Evolutionary conservation across 768 basidiomycete species (phyloP).

Genomic region (Coprinopsis sp.): DNA sequence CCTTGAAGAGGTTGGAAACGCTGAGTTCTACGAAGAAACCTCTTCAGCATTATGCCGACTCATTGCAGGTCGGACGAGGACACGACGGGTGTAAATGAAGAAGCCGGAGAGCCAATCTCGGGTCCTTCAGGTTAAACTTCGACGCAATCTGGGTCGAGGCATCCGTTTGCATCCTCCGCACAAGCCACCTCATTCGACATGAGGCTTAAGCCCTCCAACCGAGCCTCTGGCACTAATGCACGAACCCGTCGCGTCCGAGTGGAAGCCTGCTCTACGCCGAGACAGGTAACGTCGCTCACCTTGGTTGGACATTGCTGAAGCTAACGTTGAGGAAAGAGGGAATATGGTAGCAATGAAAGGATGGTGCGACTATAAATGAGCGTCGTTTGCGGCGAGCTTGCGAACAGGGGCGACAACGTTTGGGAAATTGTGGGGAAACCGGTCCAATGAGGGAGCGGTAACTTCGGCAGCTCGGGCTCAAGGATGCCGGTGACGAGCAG

Average conservation of each 20-base stretch:
- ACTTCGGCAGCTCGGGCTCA: no score
- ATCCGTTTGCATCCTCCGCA: no score
- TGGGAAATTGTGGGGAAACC: no score
- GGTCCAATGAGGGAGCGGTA: no score
- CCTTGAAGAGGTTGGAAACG: conserved; percentile 14
- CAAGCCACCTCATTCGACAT: no score
- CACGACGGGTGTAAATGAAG: neutral
- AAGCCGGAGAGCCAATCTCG: neutral
- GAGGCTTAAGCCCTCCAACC: no score
- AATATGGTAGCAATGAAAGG: neutral
- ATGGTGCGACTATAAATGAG: neutral
- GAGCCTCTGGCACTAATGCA: neutral
- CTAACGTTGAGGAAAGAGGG: neutral
- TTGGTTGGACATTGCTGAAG: neutral
- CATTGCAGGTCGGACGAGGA: neutral
- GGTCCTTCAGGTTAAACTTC: no score
- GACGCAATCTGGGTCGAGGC: no score
- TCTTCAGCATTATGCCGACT: neutral
- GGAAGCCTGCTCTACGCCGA: neutral
- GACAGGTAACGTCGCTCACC: neutral
- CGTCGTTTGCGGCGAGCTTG: no score
- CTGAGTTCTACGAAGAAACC: conserved; percentile 7
- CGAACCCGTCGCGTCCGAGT: neutral
- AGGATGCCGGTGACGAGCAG: no score
- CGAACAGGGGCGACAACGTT: no score